Conservation (phyloP, 805 yeast species). For the Ogataea trehalophila region DNA sequence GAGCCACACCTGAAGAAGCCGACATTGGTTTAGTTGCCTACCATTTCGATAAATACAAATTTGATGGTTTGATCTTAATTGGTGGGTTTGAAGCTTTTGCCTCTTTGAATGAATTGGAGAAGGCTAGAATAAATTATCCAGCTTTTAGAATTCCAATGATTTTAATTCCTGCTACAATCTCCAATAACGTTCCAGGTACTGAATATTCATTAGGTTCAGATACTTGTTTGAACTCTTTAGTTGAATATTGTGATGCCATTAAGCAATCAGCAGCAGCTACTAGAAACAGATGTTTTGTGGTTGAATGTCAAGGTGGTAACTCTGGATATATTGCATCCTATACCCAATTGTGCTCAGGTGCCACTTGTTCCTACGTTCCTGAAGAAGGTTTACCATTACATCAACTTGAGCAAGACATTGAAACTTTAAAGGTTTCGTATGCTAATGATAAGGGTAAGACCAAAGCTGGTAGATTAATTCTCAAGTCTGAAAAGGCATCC, state of each 20-base stretch:
- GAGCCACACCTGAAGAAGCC: conserved; percentile 59
- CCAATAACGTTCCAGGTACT: conserved; percentile 79
- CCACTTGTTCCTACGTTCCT: conserved; percentile 72
- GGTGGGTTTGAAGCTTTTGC: conserved; percentile 82
- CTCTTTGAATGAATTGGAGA: conserved; percentile 63
- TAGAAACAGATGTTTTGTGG: conserved; percentile 72
- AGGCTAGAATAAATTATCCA: conserved; percentile 57
- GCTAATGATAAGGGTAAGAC: conserved; percentile 59
- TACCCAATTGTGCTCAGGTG: conserved; percentile 66
- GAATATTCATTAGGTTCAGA: conserved; percentile 75
- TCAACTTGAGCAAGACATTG: conserved; percentile 62
- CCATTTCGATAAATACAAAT: conserved; percentile 59
- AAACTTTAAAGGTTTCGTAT: conserved; percentile 53
- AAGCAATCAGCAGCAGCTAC: conserved; percentile 77
- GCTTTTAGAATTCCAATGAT: conserved; percentile 75
- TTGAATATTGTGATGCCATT: conserved; percentile 72
- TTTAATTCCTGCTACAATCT: conserved; percentile 72
- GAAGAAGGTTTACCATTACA: conserved; percentile 60
- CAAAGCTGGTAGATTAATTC: conserved; percentile 63
- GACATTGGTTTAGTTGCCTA: conserved; percentile 70
- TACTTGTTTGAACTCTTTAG: conserved; percentile 66
- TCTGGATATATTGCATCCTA: conserved; percentile 73
- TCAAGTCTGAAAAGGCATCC: conserved; percentile 64
- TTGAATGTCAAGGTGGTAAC: conserved; percentile 83
- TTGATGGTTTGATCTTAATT: conserved; percentile 67